Conservation (phyloP, 2,329 filamentous ascomycete genomes). For the Trichoderma hamatum region DNA sequence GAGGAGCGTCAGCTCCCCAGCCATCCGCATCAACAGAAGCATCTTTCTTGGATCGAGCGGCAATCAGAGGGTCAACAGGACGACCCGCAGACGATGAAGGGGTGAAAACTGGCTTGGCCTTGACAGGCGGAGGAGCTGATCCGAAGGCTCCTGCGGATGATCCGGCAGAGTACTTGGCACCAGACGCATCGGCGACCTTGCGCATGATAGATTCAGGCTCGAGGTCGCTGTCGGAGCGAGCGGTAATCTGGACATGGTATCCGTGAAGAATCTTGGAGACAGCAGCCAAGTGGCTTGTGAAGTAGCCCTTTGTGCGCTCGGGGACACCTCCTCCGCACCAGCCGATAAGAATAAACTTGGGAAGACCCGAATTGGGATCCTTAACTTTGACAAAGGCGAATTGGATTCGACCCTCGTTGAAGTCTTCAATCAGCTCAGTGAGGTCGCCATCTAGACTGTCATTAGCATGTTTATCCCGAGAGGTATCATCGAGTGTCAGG, state of each 20-base stretch:
- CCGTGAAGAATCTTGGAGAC: constrained; percentile 93
- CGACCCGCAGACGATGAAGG: constrained; percentile 63
- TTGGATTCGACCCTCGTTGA: constrained; percentile 94
- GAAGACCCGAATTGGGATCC: constrained; percentile 85
- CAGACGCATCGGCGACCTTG: constrained; percentile 93
- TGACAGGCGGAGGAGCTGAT: constrained; percentile 67
- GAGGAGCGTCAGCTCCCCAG: constrained; percentile 95
- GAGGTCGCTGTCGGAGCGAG: constrained; percentile 86
- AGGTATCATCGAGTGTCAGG: background rate
- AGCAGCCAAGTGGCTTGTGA: constrained; percentile 88
- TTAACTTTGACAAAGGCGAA: constrained; percentile 97
- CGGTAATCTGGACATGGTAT: constrained; percentile 97
- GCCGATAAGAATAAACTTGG: constrained; percentile 90
- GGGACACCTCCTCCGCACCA: constrained; percentile 98
- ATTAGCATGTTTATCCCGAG: constrained; percentile 29
- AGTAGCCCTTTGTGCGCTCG: constrained; percentile 98
- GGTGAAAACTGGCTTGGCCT: constrained; percentile 90
- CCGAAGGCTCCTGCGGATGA: constrained; percentile 57
- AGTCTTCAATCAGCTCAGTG: constrained; percentile 87
- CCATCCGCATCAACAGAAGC: constrained; percentile 77
- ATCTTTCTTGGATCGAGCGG: constrained; percentile 63
- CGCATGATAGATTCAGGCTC: constrained; percentile 85
- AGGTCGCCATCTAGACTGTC: constrained; percentile 77
- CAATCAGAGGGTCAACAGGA: constrained; percentile 67
- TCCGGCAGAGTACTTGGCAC: constrained; percentile 85